Percentiles rank a stretch among this genome's conserved stretches.
Evolutionary conservation across 352 stramenopile genomes (phyloP).

Genomic region (Peronospora farinosa): DNA sequence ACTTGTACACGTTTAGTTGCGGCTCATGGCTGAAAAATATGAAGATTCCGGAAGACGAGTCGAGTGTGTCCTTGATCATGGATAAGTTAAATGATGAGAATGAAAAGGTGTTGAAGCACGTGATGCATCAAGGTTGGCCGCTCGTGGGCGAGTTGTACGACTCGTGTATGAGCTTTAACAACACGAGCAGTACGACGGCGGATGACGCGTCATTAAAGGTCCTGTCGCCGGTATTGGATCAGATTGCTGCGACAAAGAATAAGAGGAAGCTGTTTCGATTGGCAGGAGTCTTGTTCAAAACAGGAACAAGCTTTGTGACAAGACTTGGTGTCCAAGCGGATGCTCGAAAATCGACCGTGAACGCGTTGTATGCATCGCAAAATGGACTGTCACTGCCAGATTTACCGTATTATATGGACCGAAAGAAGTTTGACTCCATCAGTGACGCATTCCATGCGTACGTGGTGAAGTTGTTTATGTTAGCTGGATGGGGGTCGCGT

Average conservation of each 20-base stretch:
- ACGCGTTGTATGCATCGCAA: conserved; percentile 81
- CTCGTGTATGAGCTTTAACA: conserved; percentile 61
- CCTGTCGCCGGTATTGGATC: conserved; percentile 31
- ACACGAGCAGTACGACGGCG: conserved; percentile 37
- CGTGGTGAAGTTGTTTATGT: conserved; percentile 64
- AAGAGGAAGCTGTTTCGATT: conserved; percentile 45
- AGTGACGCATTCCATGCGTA: conserved; percentile 66
- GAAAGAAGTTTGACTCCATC: conserved; percentile 69
- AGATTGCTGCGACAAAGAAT: conserved; percentile 29
- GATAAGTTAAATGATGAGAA: conserved; percentile 31
- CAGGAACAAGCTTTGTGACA: conserved; percentile 77
- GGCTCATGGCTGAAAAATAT: conserved; percentile 41
- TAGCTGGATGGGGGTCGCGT: conserved; percentile 39
- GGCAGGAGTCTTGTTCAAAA: conserved; percentile 44
- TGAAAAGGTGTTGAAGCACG: conserved; percentile 35
- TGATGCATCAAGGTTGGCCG: conserved; percentile 62
- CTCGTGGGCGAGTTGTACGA: conserved; percentile 49
- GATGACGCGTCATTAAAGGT: conserved; percentile 19
- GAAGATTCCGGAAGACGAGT: conserved; percentile 34
- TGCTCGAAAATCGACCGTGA: conserved; percentile 76
- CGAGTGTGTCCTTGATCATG: conserved; percentile 33
- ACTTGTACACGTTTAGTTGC: conserved; percentile 77
- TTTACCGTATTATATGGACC: conserved; percentile 89
- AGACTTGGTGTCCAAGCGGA: conserved; percentile 62
- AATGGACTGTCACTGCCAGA: conserved; percentile 84